Conservation (phyloP, 2,329 filamentous ascomycete genomes). For the Nigrospora osmanthi region DNA sequence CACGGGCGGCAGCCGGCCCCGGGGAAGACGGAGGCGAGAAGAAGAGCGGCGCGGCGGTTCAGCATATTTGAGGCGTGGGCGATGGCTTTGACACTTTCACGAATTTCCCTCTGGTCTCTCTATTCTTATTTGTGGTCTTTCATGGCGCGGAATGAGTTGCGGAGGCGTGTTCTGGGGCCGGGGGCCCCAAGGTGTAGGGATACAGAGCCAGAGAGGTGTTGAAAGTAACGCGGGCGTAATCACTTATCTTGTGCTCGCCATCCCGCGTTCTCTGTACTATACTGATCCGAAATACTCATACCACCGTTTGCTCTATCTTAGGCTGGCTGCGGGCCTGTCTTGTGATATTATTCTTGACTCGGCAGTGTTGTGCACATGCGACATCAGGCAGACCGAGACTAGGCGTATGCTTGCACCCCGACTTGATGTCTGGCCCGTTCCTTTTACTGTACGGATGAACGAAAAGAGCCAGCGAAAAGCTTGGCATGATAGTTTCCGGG, state of each 20-base stretch:
- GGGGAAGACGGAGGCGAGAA: no score
- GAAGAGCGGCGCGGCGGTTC: background rate
- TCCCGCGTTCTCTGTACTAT: slow-evolving; percentile 3
- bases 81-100: background rate
- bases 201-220: slow-evolving; percentile 1
- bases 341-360: no score
- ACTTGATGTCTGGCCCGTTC: no score
- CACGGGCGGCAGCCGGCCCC: background rate
- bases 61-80: slow-evolving; percentile 1
- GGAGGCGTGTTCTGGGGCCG: background rate
- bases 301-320: no score
- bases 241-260: background rate
- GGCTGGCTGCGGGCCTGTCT: no score
- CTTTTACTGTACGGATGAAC: no score
- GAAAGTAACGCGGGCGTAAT: slow-evolving; percentile 1
- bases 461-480: no score
- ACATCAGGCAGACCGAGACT: no score
- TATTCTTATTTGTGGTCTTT: background rate
- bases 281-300: slow-evolving; percentile 4
- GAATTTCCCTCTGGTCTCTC: slow-evolving; percentile 1
- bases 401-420: no score
- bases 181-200: slow-evolving; percentile 1
- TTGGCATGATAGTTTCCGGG: no score
- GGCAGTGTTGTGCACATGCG: no score
- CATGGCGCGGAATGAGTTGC: slow-evolving; percentile 1